phyloP scores from a whole-genome alignment of 345 rosid species.

The Ceriops tagal region DNA sequence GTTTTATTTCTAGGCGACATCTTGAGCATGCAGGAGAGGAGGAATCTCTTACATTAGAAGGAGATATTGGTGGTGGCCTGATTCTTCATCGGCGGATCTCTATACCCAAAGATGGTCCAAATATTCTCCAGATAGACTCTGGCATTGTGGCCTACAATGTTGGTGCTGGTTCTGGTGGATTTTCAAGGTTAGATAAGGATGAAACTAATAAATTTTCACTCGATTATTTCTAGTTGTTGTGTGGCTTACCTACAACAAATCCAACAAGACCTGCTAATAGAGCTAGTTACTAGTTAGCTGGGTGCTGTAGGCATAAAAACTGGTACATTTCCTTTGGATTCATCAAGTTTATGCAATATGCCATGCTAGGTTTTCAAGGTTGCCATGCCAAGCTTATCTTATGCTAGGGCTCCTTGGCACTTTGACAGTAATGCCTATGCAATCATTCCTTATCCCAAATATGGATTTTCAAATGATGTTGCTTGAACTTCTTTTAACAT shows the following conservation, averaged over 20 bases:
- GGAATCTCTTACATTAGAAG: conserved; percentile 62
- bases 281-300: neutral
- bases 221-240: too few species aligned
- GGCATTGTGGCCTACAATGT: conserved; percentile 62
- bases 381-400: too few species aligned
- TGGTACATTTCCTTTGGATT: neutral
- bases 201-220: neutral
- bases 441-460: too few species aligned
- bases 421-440: neutral
- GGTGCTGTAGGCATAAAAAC: neutral
- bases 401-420: neutral
- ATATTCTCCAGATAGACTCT: conserved; percentile 53
- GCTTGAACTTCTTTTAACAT: too few species aligned
- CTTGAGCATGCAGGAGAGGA: conserved; percentile 75
- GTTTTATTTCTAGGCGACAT: conserved; percentile 48
- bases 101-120: conserved; percentile 44
- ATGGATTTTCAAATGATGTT: too few species aligned
- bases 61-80: conserved; percentile 79
- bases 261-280: neutral
- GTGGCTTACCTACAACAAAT: neutral
- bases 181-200: conserved; percentile 54
- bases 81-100: conserved; percentile 51
- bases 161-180: conserved; percentile 95
- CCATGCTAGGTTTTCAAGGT: too few species aligned
- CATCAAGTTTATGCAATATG: too few species aligned